phyloP scores from a whole-genome alignment of 2,329 filamentous ascomycete species.

The Hymenoscyphus salicellus region DNA sequence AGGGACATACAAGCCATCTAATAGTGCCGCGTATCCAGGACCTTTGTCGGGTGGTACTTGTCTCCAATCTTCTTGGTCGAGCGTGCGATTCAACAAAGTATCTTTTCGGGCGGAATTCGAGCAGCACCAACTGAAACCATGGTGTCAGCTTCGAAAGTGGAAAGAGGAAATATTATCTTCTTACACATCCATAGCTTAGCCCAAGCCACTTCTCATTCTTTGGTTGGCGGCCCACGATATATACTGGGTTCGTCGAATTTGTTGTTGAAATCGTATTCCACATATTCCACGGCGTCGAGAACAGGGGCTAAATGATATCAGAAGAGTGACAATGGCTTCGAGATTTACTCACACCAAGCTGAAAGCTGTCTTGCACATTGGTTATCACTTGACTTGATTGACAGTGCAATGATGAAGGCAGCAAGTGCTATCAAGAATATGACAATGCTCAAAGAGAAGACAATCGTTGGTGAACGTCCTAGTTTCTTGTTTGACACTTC shows the following conservation, averaged over 20 bases:
- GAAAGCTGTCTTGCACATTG: too few relatives aligned
- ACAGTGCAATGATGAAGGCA: too few relatives aligned
- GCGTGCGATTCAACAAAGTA: background rate
- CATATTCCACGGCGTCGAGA: constrained; percentile 3
- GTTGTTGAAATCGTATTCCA: constrained; percentile 6
- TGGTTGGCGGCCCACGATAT: constrained; percentile 11
- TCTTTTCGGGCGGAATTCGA: background rate
- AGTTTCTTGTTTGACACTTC: too few relatives aligned
- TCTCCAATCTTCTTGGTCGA: background rate
- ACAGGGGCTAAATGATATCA: background rate
- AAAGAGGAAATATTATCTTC: background rate
- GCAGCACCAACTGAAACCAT: background rate
- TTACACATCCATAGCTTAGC: constrained; percentile 9
- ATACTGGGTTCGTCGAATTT: background rate
- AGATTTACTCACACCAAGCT: too few relatives aligned
- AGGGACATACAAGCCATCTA: constrained; percentile 2
- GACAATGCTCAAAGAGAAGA: too few relatives aligned
- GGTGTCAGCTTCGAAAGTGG: background rate
- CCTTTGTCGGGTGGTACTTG: background rate
- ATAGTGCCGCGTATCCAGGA: background rate
- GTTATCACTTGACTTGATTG: too few relatives aligned
- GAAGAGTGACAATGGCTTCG: background rate
- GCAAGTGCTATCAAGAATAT: too few relatives aligned
- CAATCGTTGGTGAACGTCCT: too few relatives aligned
- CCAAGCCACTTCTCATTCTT: constrained; percentile 8